phyloP scores from a whole-genome alignment of 2,329 filamentous ascomycete species.

The Verticillium alfalfae region DNA sequence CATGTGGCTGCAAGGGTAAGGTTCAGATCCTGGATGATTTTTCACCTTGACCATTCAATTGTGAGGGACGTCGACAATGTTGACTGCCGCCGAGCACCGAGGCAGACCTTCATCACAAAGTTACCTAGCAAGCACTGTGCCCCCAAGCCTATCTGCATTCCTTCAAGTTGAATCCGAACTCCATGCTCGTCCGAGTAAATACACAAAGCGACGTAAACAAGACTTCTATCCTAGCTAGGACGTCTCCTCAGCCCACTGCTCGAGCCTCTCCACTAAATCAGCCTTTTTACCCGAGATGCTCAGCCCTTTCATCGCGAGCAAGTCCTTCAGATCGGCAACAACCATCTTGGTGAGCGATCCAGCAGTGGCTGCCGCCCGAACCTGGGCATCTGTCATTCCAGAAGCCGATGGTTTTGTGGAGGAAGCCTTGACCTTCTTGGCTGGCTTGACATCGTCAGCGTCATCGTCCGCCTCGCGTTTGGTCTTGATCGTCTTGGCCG shows the following conservation, averaged over 20 bases:
- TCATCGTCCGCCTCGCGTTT: constrained; percentile 47
- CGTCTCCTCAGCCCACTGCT: constrained; percentile 50
- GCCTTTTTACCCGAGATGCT: constrained; percentile 47
- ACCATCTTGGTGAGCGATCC: constrained; percentile 48
- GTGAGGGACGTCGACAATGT: no score
- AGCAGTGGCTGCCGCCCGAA: constrained; percentile 37
- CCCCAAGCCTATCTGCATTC: no score
- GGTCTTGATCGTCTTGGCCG: constrained; percentile 31
- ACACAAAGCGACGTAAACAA: not conserved
- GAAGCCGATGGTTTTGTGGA: constrained; percentile 25
- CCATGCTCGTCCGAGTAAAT: not conserved
- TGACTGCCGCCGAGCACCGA: no score
- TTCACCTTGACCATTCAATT: no score
- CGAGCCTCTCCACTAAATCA: constrained; percentile 48
- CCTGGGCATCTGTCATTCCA: constrained; percentile 36
- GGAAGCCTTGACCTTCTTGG: constrained; percentile 38
- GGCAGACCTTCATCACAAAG: no score
- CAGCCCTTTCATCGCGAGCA: constrained; percentile 41
- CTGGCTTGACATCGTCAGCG: constrained; percentile 32
- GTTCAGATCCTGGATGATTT: no score
- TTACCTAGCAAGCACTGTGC: no score
- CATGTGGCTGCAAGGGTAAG: no score
- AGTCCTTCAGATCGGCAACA: constrained; percentile 45
- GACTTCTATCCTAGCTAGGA: constrained; percentile 8
- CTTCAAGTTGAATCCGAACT: not conserved